Conservation (phyloP, 139 green algal species). For the Mesostigma viride region DNA sequence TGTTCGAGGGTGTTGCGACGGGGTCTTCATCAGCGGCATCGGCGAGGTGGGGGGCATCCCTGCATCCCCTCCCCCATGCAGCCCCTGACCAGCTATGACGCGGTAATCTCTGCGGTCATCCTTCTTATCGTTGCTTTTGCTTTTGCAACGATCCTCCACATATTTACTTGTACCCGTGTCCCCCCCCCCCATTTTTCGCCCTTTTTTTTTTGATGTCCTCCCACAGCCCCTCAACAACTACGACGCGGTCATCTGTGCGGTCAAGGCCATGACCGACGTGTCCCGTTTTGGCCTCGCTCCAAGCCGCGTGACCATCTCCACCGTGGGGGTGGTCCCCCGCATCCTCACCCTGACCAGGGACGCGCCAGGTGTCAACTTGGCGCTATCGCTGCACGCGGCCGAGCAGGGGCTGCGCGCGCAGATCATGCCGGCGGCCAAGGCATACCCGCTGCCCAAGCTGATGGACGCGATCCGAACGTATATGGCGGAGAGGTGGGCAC, state of each 20-base stretch:
- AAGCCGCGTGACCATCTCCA: constrained; percentile 75
- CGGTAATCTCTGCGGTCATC: no score
- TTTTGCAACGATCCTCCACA: no score
- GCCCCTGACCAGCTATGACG: no score
- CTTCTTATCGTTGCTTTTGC: no score
- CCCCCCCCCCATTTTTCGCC: no score
- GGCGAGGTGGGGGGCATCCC: no score
- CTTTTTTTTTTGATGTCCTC: no score
- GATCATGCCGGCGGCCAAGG: constrained; percentile 80
- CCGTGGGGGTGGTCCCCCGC: constrained; percentile 63
- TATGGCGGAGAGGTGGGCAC: no score
- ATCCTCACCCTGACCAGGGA: constrained; percentile 64
- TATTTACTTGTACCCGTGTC: no score
- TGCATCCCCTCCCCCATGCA: no score
- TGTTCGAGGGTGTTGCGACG: no score
- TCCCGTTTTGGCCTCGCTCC: constrained; percentile 59
- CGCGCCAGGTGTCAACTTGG: constrained; percentile 73
- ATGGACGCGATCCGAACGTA: constrained; percentile 70
- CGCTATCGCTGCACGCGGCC: constrained; percentile 85
- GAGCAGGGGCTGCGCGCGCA: constrained; percentile 60
- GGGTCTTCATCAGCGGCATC: no score
- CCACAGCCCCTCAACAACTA: constrained; percentile 98
- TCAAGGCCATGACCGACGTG: constrained; percentile 56
- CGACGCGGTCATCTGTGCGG: constrained; percentile 54
- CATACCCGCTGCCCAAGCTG: constrained; percentile 69